Percentiles rank a stretch among this genome's conserved stretches.
These are phyloP conservation scores for Naganishia antarctica DNA, from an alignment of 768 basidiomycete genomes.

Conservation along the genomic window DNA sequence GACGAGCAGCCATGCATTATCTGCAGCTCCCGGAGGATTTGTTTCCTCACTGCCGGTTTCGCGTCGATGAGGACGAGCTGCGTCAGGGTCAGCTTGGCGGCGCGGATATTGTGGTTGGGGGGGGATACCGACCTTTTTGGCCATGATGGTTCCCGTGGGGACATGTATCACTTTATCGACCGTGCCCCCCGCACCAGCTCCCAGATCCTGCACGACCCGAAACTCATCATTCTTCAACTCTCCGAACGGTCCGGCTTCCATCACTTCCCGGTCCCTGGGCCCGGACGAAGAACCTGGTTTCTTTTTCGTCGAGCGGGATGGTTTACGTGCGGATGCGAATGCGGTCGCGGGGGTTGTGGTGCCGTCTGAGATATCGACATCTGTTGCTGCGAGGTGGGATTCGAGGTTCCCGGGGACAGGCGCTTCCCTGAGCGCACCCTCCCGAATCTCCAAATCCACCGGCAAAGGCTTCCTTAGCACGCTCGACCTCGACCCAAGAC, in stretches of 20 bases:
- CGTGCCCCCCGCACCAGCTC: conserved; percentile 94
- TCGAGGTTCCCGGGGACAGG: no score
- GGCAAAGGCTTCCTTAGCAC: no score
- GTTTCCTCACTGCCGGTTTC: conserved; percentile 91
- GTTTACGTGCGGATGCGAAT: background rate
- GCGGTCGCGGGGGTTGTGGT: no score
- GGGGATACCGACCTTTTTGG: conserved; percentile 73
- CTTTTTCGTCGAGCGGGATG: conserved; percentile 22
- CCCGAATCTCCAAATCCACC: conserved; percentile 42
- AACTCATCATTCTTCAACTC: conserved; percentile 82
- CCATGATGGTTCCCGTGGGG: conserved; percentile 89
- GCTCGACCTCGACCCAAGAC: background rate
- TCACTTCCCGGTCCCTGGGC: background rate
- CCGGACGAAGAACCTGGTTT: background rate
- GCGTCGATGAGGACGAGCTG: conserved; percentile 49
- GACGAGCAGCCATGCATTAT: conserved; percentile 98
- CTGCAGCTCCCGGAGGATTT: conserved; percentile 93
- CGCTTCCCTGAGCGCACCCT: no score
- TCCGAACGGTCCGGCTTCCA: conserved; percentile 16
- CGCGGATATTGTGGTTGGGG: background rate
- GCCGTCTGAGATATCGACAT: background rate
- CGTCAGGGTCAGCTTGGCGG: background rate
- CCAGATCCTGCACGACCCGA: conserved; percentile 82
- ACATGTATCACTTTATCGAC: conserved; percentile 93
- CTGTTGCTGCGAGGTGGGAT: background rate